Evolutionary conservation across 2,329 filamentous ascomycete species (phyloP).

Genomic region (Ilyonectria mors-panacis): DNA sequence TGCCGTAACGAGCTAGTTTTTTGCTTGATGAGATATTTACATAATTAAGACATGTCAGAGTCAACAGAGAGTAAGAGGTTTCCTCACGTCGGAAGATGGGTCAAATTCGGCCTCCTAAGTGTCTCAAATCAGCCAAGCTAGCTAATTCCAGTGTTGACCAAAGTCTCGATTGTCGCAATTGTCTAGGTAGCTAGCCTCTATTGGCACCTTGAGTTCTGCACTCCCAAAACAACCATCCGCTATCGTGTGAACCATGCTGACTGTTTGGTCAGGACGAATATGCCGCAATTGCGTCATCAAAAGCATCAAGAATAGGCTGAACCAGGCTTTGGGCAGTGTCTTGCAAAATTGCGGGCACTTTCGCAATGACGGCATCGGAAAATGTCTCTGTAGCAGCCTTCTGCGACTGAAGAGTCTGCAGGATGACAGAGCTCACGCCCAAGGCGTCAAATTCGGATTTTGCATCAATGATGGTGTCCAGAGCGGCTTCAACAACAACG

Average conservation of each 20-base stretch:
- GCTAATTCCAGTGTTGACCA: no score
- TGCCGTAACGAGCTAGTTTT: no score
- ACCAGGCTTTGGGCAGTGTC: constrained; percentile 1
- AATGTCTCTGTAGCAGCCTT: constrained; percentile 11
- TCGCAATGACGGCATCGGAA: constrained; percentile 6
- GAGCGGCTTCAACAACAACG: constrained; percentile 3
- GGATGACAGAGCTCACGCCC: constrained; percentile 5
- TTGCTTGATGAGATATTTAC: no score
- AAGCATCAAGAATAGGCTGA: constrained; percentile 13
- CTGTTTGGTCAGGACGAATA: neutral
- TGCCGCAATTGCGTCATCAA: constrained; percentile 9
- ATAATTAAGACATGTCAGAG: no score
- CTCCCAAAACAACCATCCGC: neutral
- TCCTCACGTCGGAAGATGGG: no score
- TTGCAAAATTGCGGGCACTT: constrained; percentile 8
- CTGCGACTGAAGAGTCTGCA: constrained; percentile 8
- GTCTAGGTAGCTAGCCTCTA: neutral
- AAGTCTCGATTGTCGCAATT: neutral
- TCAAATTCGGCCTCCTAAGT: no score
- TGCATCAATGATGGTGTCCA: constrained; percentile 10
- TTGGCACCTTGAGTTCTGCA: neutral
- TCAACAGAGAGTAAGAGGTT: no score
- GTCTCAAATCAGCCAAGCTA: no score
- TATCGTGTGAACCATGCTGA: neutral
- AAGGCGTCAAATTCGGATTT: constrained; percentile 19